These are phyloP conservation scores for Quercus cerris DNA, from an alignment of 306 rosid species.

Conservation along the genomic window DNA sequence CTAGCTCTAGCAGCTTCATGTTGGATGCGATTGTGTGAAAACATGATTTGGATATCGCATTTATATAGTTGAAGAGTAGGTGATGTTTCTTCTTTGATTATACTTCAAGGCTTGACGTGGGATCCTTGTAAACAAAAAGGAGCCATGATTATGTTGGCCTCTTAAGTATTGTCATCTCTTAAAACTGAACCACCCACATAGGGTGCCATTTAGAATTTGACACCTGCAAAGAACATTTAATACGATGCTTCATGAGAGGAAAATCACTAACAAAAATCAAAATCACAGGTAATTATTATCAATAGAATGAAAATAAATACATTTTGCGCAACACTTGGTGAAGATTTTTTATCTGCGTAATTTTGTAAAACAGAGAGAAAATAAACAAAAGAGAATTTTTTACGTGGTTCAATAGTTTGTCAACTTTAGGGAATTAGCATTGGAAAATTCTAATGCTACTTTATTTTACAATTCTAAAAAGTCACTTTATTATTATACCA, in stretches of 20 bases:
- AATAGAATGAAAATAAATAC: background rate
- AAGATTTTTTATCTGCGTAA: too few relatives aligned
- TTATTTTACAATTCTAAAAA: too few relatives aligned
- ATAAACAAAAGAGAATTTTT: too few relatives aligned
- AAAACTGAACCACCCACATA: constrained; percentile 11
- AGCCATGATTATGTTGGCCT: background rate
- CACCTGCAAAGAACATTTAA: constrained; percentile 4
- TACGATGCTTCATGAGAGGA: background rate
- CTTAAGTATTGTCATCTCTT: constrained; percentile 27
- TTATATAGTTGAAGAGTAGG: constrained; percentile 1
- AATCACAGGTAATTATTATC: background rate
- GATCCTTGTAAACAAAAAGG: constrained; percentile 42
- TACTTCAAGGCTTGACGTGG: constrained; percentile 52
- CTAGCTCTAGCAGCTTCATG: constrained; percentile 36
- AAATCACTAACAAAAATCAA: background rate
- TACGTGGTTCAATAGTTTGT: too few relatives aligned
- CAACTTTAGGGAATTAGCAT: too few relatives aligned
- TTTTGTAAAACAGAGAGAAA: too few relatives aligned
- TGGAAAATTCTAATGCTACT: too few relatives aligned
- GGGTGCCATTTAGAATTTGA: constrained; percentile 13
- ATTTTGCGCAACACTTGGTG: too few relatives aligned
- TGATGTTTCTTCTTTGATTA: constrained; percentile 45
- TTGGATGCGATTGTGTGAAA: constrained; percentile 22
- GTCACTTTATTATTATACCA: too few relatives aligned
- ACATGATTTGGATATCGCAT: constrained; percentile 7